A percentile compares a stretch with the other conserved stretches of the same genome.
These are phyloP conservation scores for Arthroderma uncinatum DNA, from an alignment of 2,329 filamentous ascomycete species.

Conservation along the genomic window DNA sequence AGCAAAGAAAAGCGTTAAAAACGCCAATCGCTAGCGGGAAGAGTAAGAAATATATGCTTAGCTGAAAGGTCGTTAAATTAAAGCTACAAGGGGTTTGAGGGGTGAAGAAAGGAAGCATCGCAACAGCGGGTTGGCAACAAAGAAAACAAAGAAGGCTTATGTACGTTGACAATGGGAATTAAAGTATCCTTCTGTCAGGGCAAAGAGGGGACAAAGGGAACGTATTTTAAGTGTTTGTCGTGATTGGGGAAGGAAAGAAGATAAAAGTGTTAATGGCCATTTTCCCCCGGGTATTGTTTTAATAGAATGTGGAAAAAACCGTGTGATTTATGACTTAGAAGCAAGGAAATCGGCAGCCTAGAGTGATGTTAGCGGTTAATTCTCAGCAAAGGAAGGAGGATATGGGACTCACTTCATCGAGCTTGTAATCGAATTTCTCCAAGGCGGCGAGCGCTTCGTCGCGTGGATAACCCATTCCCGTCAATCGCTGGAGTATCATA, in stretches of 20 bases:
- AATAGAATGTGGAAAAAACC: not conserved
- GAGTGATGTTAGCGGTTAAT: conserved; percentile 1
- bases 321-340: conserved; percentile 26
- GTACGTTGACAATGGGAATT: conserved; percentile 3
- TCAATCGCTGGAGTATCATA: conserved; percentile 78
- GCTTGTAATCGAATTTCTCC: conserved; percentile 92
- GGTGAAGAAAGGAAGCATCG: not conserved
- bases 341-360: conserved; percentile 34
- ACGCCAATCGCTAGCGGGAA: not conserved
- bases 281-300: not conserved
- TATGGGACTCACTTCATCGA: conserved; percentile 64
- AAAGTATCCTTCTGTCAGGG: not conserved
- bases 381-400: conserved; percentile 9
- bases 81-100: not conserved
- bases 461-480: conserved; percentile 75
- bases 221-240: not conserved
- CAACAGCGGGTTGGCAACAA: not conserved
- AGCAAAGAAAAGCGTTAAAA: not conserved
- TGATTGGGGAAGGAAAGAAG: not conserved
- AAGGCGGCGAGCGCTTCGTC: conserved; percentile 64
- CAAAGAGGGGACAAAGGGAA: not conserved
- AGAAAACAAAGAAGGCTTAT: not conserved
- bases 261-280: not conserved
- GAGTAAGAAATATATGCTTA: not conserved
- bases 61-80: not conserved